Evolutionary conservation across 768 basidiomycete genomes (phyloP), one percentile per base, ranked within the genome.

Genomic region (Termitomyces sp.): DNA sequence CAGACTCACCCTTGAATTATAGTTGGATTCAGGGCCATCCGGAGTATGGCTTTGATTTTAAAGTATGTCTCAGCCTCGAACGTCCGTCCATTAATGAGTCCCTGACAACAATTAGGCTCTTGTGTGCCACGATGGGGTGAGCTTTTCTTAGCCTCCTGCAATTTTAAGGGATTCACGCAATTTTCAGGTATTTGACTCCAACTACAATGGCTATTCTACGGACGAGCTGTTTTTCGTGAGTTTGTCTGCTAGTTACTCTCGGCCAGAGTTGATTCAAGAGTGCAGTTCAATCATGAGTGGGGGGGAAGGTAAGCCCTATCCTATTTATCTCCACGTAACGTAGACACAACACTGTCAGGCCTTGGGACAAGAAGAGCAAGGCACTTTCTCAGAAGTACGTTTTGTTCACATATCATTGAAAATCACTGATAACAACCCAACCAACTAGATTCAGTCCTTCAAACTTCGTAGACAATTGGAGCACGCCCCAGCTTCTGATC

Each of bases 11-110:
- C 31, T 48, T 51, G 2, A 41, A 30, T 53, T 52, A 30, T 47
- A 96, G 94, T 69, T 97, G 92, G 92, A 94, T 97, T 53, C 91
- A 96, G 72, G 92, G 94, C 0, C 91, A 97, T 66, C 90, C 91
- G 10, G 93, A 96, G 63, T 91, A 78, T 60, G 86, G 81, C 3
- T 93, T 94, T 67, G 80, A 81, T 21, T 97, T 98, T 78, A 97
- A 95, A 73, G 78, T 74, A 54, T n/a, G 56, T 57, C 15, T 8
- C 33, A 44, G 21, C 14, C 10, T n/a, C 3, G 23, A 31, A 33
- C 11, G 26, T 9, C 11, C 5, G 11, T 11, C 30, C 12, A 17
- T 4, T 6, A 15, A 38, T 17, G 30, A 14, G 26, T 57, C 46
- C 50, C 57, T 57, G 19, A 54, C 17, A 42, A 11, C 40, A 17